Evolutionary conservation across 305 asterid genomes (phyloP), one percentile per base, ranked within the genome.

Genomic region (Petunia hybrid): DNA sequence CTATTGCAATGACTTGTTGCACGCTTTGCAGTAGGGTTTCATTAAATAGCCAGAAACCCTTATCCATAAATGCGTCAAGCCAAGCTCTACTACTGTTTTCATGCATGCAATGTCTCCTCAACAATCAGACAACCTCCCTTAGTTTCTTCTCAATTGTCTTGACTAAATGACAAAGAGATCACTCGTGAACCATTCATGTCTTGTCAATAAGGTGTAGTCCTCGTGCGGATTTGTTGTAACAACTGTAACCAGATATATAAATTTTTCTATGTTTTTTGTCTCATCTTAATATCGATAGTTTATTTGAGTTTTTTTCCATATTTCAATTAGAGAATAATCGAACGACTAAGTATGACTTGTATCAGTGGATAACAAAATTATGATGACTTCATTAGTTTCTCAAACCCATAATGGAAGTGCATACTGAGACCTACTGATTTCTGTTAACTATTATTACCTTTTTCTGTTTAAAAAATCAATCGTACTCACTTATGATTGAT

Each of bases 81-180:
- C 78, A 73, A 70, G 36, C 12, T 48, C 13, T 73, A 73, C 36
- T 13, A 73, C 78, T 73, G 46, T 51, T 73, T 73, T 35, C 63
- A 73, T 73, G 78, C 78, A 73, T 2, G 78, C 43, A 51, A 73
- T 73, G 78, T 36, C 63, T 36, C 40, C 63, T 45, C 51, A 48
- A 10, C 3, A 6, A 51, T 73, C 14, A 51, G 78, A 73, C 78
- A 73, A 51, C 46, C 13, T 46, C 51, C 78, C 78, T 73, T 51
- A 51, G 35, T 73, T 73, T 73, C 46, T 73, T 73, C 78, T 71
- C 14, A 73, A 73, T 6, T 73, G 78, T 73, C 78, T 73, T 35
- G 55, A 63, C 63, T 73, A 73, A 35, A 35, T 13, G 78, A 73
- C 78, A 73, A 45, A 36, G n/a, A 4, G 2, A 8, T 65, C 10